Conservation (phyloP, 2,329 filamentous ascomycete species). For the Beauveria sp. region DNA sequence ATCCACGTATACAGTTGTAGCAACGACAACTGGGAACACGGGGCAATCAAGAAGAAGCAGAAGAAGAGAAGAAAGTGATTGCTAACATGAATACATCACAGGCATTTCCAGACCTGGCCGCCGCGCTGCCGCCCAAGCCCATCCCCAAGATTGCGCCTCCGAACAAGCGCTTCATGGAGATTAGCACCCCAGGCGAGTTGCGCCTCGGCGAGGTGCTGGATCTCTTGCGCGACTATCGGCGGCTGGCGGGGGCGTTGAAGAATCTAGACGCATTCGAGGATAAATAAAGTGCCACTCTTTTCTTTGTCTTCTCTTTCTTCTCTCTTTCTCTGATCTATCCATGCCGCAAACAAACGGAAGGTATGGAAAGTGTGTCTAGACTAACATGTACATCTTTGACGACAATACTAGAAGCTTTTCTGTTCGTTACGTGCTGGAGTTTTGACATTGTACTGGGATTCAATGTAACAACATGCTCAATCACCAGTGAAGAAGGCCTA, state of each 20-base stretch:
- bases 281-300: constrained; percentile 17
- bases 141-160: constrained; percentile 54
- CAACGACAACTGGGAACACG: background rate
- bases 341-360: background rate
- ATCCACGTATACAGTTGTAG: no score
- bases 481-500: background rate
- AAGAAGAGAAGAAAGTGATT: background rate
- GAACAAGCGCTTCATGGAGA: constrained; percentile 64
- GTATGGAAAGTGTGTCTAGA: background rate
- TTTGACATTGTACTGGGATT: no score
- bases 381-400: no score
- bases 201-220: constrained; percentile 66
- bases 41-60: background rate
- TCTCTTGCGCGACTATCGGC: constrained; percentile 65
- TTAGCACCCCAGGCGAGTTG: constrained; percentile 62
- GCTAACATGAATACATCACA: constrained; percentile 19
- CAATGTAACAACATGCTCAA: background rate
- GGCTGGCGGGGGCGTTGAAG: constrained; percentile 58
- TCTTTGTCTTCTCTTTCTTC: background rate
- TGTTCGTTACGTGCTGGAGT: background rate
- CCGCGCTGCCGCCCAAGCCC: constrained; percentile 47
- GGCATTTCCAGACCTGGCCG: constrained; percentile 55
- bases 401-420: background rate
- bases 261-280: constrained; percentile 53
- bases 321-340: background rate